phyloP scores from a whole-genome alignment of 805 yeast genomes.

The Hanseniaspora singularis region DNA sequence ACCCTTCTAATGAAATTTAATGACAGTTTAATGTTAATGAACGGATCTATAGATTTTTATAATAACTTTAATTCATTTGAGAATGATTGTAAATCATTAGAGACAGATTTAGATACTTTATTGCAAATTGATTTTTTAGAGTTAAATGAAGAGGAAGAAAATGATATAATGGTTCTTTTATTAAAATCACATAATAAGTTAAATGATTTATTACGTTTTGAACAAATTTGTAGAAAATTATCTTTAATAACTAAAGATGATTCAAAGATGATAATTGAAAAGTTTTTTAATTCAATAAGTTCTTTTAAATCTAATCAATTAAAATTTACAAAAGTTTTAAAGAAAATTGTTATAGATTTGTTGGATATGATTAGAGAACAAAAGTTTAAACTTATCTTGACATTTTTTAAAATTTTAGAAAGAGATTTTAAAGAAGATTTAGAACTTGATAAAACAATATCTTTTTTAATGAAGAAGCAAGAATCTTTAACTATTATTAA shows the following conservation, averaged over 20 bases:
- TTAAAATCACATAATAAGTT: neutral
- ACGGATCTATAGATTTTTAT: conserved; percentile 8
- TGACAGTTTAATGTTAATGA: conserved; percentile 3
- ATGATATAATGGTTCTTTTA: neutral
- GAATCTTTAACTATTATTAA: conserved; percentile 4
- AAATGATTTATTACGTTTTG: conserved; percentile 5
- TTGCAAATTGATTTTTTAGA: neutral
- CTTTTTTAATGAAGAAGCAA: conserved; percentile 6
- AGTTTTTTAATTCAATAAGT: neutral
- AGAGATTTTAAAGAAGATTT: conserved; percentile 70
- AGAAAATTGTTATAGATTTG: conserved; percentile 52
- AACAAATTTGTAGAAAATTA: conserved; percentile 2
- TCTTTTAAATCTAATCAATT: neutral
- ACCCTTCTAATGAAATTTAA: conserved; percentile 5
- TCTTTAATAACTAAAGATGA: neutral
- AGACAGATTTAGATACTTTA: neutral
- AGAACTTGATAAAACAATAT: neutral
- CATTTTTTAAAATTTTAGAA: conserved; percentile 66
- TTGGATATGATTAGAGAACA: conserved; percentile 64
- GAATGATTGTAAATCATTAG: neutral
- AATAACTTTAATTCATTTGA: conserved; percentile 8
- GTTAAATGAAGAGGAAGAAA: neutral
- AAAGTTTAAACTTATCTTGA: conserved; percentile 54
- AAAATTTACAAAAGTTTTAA: conserved; percentile 53
- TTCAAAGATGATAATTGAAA: neutral